These are phyloP conservation scores for Triglochin maritima DNA, from an alignment of 106 monocot genomes.

Conservation along the genomic window DNA sequence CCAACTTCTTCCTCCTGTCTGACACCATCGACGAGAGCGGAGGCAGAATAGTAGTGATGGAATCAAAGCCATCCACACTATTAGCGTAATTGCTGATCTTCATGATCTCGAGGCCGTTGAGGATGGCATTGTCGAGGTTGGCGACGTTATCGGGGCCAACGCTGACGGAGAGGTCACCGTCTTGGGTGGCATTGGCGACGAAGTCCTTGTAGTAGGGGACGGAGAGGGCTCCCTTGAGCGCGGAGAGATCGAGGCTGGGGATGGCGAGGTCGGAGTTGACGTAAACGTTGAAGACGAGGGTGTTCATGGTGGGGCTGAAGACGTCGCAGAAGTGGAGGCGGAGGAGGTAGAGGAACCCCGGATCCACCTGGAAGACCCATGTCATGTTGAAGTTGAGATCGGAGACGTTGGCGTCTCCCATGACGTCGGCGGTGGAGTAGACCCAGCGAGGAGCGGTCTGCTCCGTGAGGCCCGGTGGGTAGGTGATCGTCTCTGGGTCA, in stretches of 20 bases:
- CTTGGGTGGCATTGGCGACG: slow-evolving; percentile 15
- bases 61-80: no score
- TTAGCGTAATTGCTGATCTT: no score
- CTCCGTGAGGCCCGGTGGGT: slow-evolving; percentile 18
- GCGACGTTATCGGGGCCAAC: slow-evolving; percentile 30
- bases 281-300: slow-evolving; percentile 47
- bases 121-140: neutral
- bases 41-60: no score
- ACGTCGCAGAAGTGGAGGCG: slow-evolving; percentile 83
- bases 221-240: slow-evolving; percentile 11
- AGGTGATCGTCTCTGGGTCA: slow-evolving; percentile 1
- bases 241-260: slow-evolving; percentile 25
- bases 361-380: slow-evolving; percentile 51
- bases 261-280: slow-evolving; percentile 18
- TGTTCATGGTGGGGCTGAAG: slow-evolving; percentile 19
- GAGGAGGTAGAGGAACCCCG: slow-evolving; percentile 33
- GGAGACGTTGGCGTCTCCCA: slow-evolving; percentile 7
- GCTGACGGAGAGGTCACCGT: slow-evolving; percentile 21
- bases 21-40: no score
- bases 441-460: slow-evolving; percentile 46
- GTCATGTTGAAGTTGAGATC: slow-evolving; percentile 45
- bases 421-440: slow-evolving; percentile 34
- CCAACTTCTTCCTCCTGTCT: no score
- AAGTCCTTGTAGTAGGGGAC: slow-evolving; percentile 38
- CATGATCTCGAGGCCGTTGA: no score